phyloP scores from a whole-genome alignment of 257 asterid species.

The Penstemon barbatus region DNA sequence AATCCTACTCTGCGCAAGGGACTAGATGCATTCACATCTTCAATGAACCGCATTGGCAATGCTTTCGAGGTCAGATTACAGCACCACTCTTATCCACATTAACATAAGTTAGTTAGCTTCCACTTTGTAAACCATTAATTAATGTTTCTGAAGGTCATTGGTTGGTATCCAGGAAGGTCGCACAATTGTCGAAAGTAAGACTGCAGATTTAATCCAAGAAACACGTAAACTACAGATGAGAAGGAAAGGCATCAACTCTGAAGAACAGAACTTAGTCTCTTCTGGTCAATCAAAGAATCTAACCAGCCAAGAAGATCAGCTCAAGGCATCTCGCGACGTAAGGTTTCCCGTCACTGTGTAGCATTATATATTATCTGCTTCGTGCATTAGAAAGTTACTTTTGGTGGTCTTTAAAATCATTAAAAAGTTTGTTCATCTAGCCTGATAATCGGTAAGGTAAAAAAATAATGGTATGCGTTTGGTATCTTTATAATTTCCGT shows the following conservation, averaged over 20 bases:
- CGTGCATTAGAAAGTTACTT: conserved; percentile 5
- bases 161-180: conserved; percentile 63
- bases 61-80: conserved; percentile 55
- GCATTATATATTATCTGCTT: conserved; percentile 11
- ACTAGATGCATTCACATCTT: conserved; percentile 48
- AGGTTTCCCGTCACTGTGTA: conserved; percentile 63
- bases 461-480: too few relatives aligned
- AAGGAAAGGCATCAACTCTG: conserved; percentile 44
- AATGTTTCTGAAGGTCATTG: conserved; percentile 2
- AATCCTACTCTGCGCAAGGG: conserved; percentile 51
- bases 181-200: conserved; percentile 57
- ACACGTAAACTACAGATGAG: conserved; percentile 60
- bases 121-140: background rate
- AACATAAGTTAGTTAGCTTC: conserved; percentile 1
- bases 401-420: too few relatives aligned
- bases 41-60: conserved; percentile 67
- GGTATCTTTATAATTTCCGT: too few relatives aligned
- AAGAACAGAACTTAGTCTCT: conserved; percentile 33
- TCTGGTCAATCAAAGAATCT: conserved; percentile 35
- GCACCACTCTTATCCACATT: background rate
- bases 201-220: conserved; percentile 61
- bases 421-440: too few relatives aligned
- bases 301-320: conserved; percentile 71
- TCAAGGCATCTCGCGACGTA: conserved; percentile 98
- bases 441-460: too few relatives aligned